These are phyloP conservation scores for Phanerochaete carnosa DNA, from an alignment of 768 basidiomycete genomes.

Conservation along the genomic window DNA sequence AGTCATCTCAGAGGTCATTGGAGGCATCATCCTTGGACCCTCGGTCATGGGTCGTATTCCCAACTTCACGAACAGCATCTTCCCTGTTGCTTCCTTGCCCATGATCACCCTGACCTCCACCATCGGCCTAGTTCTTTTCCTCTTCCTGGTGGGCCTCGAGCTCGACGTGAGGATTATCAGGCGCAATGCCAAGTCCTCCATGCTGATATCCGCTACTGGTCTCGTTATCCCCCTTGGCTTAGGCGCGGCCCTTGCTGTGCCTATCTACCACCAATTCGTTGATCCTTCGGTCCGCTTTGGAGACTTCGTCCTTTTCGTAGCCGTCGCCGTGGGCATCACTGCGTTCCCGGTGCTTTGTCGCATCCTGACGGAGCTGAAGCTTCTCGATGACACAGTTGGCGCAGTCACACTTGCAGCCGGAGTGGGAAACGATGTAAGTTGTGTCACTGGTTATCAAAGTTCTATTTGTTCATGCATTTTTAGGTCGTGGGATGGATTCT, in stretches of 20 bases:
- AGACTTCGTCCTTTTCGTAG: constrained; percentile 82
- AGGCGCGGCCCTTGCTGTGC: constrained; percentile 72
- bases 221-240: constrained; percentile 77
- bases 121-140: constrained; percentile 72
- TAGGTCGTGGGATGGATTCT: constrained; percentile 71
- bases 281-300: constrained; percentile 59
- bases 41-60: constrained; percentile 80
- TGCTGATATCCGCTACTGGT: constrained; percentile 61
- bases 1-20: constrained; percentile 93
- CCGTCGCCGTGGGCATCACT: constrained; percentile 78
- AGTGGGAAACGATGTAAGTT: constrained; percentile 61
- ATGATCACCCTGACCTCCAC: constrained; percentile 70
- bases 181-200: constrained; percentile 56
- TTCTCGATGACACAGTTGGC: constrained; percentile 85
- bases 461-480: not conserved
- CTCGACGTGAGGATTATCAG: constrained; percentile 70
- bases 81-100: constrained; percentile 41
- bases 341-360: constrained; percentile 83
- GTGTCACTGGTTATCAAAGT: constrained; percentile 19
- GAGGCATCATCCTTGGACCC: constrained; percentile 78
- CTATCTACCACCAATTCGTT: constrained; percentile 69
- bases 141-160: constrained; percentile 85
- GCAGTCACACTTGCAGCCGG: constrained; percentile 80
- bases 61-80: constrained; percentile 47
- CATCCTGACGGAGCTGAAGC: constrained; percentile 78